Percentiles rank a stretch among this genome's conserved stretches.
phyloP scores from a whole-genome alignment of 352 stramenopile genomes.

The Globisporangium splendens region DNA sequence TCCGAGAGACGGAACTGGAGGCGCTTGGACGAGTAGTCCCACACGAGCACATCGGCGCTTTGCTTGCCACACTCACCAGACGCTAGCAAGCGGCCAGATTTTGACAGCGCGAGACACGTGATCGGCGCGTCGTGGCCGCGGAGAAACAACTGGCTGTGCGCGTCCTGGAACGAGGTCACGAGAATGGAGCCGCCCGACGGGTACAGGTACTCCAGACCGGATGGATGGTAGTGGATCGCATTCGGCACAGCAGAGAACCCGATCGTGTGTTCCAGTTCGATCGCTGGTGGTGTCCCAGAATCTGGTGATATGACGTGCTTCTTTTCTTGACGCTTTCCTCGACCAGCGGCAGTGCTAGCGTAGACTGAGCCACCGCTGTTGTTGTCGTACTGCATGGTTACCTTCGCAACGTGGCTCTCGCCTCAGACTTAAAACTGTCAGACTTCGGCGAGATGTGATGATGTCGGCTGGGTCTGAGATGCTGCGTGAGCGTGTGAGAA shows the following conservation, averaged over 20 bases:
- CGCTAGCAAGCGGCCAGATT: conserved; percentile 73
- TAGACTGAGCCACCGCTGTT: conserved; percentile 20
- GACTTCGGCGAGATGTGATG: background rate
- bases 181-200: conserved; percentile 85
- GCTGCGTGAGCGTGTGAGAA: too few relatives aligned
- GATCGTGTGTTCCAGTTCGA: conserved; percentile 93
- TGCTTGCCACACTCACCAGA: conserved; percentile 76
- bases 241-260: conserved; percentile 81
- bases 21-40: conserved; percentile 73
- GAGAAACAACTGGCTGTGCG: conserved; percentile 81
- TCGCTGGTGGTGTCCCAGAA: conserved; percentile 11
- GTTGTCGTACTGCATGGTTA: conserved; percentile 29
- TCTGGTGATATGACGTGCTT: conserved; percentile 6
- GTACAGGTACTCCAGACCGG: conserved; percentile 81
- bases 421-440: background rate
- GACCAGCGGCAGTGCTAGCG: conserved; percentile 5
- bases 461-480: background rate
- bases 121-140: conserved; percentile 83
- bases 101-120: conserved; percentile 74
- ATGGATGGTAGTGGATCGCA: conserved; percentile 86
- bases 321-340: background rate
- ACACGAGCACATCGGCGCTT: conserved; percentile 87
- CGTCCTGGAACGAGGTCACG: conserved; percentile 66
- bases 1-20: conserved; percentile 85
- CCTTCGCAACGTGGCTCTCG: background rate